phyloP scores from a whole-genome alignment of 208 protist species.

The Naegleria gruberi region DNA sequence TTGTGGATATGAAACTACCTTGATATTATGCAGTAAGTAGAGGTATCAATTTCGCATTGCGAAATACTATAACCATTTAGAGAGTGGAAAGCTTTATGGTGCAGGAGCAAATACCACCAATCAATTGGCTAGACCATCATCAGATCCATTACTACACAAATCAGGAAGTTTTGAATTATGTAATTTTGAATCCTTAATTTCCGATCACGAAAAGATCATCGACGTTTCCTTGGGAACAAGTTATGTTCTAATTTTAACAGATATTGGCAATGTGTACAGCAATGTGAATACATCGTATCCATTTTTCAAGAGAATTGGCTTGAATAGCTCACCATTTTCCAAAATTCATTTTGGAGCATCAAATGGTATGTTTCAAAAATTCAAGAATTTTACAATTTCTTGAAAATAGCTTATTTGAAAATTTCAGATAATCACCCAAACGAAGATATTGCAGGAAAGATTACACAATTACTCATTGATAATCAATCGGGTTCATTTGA shows the following conservation, averaged over 20 bases:
- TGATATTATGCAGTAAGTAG: not conserved
- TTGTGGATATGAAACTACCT: not conserved
- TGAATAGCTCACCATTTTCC: not conserved
- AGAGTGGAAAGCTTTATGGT: not conserved
- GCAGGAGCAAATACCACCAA: too few relatives aligned
- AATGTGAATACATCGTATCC: not conserved
- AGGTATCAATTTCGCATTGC: too few relatives aligned
- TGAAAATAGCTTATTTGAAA: not conserved
- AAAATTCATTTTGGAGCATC: conserved; percentile 1
- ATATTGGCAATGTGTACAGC: not conserved
- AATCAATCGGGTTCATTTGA: not conserved
- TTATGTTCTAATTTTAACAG: not conserved
- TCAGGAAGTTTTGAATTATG: too few relatives aligned
- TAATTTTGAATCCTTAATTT: too few relatives aligned
- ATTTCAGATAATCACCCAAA: not conserved
- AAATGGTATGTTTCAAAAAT: not conserved
- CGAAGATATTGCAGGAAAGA: not conserved
- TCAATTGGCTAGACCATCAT: too few relatives aligned
- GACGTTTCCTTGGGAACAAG: not conserved
- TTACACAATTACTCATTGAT: not conserved
- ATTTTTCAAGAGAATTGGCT: not conserved
- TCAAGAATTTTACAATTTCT: too few relatives aligned
- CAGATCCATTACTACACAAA: too few relatives aligned
- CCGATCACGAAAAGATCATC: conserved; percentile 2
- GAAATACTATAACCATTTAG: too few relatives aligned